Base-by-base conservation (phyloP, 345 rosid species). In the Moricandia moricandioides region DNA sequence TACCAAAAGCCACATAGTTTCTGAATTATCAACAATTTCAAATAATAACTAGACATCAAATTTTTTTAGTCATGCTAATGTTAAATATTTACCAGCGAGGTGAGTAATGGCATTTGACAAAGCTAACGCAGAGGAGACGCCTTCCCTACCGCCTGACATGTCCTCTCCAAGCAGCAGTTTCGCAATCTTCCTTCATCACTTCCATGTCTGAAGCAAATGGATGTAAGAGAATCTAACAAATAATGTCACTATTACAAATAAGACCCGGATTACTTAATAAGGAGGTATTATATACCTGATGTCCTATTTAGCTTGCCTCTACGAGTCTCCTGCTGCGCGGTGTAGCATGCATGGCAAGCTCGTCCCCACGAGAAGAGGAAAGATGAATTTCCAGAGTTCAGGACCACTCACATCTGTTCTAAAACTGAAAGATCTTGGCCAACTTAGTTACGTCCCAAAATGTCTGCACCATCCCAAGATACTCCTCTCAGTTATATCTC, bases 41-140 rank as follows among this genome's bases (percentile, higher is more conserved):
- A 55, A 6, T 39, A 29, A 5, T 64, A 10, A 24, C 3, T 1
- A 33, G 33, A 18, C 26, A 61, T 8, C 52, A 18, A 21, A 62
- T n/a, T 4, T 66, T 21, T n/a, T 12, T 40, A 12, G 51, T 13
- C 13, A 56, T 40, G 39, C 8, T 62, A 33, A 49, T 24, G 21
- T 58, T 12, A 51, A 51, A 47, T 35, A 24, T 33, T 0, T 79
- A 84, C 86, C 84, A 1, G 84, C 80, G 12, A 84, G 84, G 24
- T 74, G 73, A 35, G 84, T 79, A 54, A 84, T 84, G 57, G 86
- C 86, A 67, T 84, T 84, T 7, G 95, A 89, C 75, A 89, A 68
- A 55, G 95, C 95, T 80, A 89, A 82, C 62, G 95, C 95, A 8
- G 95, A 89, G 17, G 89, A 81, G 64, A 87, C 92, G 9, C 95